These are phyloP conservation scores for Annona squamosa DNA, from an alignment of 164 flowering plant genomes.

Conservation along the genomic window DNA sequence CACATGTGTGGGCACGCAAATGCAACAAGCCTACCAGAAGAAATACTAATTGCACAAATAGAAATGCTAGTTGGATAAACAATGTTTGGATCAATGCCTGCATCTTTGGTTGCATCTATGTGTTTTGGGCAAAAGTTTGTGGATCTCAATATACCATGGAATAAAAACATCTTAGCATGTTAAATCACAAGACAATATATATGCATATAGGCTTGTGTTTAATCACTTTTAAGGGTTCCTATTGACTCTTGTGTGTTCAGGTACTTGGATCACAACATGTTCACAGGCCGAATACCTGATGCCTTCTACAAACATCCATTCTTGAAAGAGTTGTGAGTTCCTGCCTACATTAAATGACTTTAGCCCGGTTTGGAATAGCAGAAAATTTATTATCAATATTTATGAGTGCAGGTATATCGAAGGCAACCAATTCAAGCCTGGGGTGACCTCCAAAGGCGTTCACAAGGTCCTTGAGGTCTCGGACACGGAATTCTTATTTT, in stretches of 20 bases:
- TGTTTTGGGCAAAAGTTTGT: too few species aligned
- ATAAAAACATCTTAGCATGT: not conserved
- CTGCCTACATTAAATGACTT: not conserved
- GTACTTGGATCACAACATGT: slow-evolving; percentile 93
- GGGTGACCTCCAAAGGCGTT: slow-evolving; percentile 68
- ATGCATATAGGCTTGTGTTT: not conserved
- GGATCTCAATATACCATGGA: too few species aligned
- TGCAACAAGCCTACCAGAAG: too few species aligned
- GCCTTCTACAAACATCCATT: slow-evolving; percentile 79
- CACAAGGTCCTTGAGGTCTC: slow-evolving; percentile 86
- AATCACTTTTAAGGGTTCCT: not conserved
- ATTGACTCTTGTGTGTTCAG: slow-evolving; percentile 30
- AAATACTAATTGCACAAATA: too few species aligned
- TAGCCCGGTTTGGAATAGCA: not conserved
- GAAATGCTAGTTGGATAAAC: too few species aligned
- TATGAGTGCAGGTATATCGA: slow-evolving; percentile 74
- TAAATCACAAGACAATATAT: not conserved
- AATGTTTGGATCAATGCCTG: too few species aligned
- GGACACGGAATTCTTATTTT: slow-evolving; percentile 72
- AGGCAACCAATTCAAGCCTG: slow-evolving; percentile 76
- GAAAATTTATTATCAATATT: not conserved
- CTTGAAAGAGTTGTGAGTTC: slow-evolving; percentile 83
- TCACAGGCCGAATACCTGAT: slow-evolving; percentile 81
- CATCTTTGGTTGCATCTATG: too few species aligned
- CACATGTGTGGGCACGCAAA: too few species aligned